These are phyloP conservation scores for Trichosporon sp. DNA, from an alignment of 1,284 basidiomycete genomes.

Conservation along the genomic window DNA sequence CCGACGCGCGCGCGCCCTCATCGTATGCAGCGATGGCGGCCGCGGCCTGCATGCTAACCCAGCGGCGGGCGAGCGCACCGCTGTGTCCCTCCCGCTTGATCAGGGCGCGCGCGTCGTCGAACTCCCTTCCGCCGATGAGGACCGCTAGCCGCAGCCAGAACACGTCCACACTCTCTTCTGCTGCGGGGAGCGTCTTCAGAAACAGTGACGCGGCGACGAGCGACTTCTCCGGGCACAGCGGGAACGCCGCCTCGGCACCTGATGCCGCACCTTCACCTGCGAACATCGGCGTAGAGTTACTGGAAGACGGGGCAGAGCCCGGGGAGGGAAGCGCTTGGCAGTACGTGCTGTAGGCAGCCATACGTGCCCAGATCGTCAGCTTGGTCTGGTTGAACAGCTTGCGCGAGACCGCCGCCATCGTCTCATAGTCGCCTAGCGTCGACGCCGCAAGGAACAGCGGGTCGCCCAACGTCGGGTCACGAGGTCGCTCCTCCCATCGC, in stretches of 20 bases:
- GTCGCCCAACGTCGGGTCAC: slow-evolving; percentile 29
- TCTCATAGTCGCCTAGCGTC: slow-evolving; percentile 27
- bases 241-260: slow-evolving; percentile 14
- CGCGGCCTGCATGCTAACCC: slow-evolving; percentile 32
- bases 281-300: not conserved
- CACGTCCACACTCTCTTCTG: slow-evolving; percentile 26
- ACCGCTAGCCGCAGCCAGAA: slow-evolving; percentile 43
- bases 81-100: slow-evolving; percentile 22
- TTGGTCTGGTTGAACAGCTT: slow-evolving; percentile 41
- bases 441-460: slow-evolving; percentile 38
- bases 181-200: slow-evolving; percentile 22
- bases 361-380: slow-evolving; percentile 34
- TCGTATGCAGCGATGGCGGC: slow-evolving; percentile 18
- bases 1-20: slow-evolving; percentile 1
- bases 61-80: slow-evolving; percentile 30
- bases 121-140: slow-evolving; percentile 27
- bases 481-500: slow-evolving; percentile 28
- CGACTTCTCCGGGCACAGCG: slow-evolving; percentile 17
- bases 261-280: not conserved
- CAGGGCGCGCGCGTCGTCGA: slow-evolving; percentile 21
- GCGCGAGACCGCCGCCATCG: slow-evolving; percentile 28
- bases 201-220: slow-evolving; percentile 29
- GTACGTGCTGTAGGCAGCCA: slow-evolving; percentile 31
- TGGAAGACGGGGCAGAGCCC: slow-evolving; percentile 5
- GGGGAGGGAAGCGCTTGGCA: not conserved